phyloP scores from a whole-genome alignment of 2,329 filamentous ascomycete species.

The Sporothrix sp. region DNA sequence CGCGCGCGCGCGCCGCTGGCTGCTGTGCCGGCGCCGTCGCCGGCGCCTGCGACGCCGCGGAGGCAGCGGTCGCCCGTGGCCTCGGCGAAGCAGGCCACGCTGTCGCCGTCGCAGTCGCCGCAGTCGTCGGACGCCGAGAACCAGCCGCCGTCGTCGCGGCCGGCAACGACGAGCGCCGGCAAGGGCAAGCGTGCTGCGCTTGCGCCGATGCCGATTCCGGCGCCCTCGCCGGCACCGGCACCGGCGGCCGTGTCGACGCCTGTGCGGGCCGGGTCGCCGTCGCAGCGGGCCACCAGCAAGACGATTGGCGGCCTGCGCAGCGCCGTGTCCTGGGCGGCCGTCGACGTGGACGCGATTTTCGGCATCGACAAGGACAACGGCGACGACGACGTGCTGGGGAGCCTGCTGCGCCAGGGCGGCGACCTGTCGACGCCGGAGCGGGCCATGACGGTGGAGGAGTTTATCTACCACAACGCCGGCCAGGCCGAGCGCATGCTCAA shows the following conservation, averaged over 20 bases:
- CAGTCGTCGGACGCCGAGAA: constrained; percentile 77
- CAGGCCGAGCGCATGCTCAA: constrained; percentile 71
- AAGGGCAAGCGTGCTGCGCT: constrained; percentile 39
- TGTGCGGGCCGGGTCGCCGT: constrained; percentile 44
- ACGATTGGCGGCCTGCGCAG: constrained; percentile 46
- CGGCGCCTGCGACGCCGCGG: constrained; percentile 29
- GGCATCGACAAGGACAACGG: constrained; percentile 26
- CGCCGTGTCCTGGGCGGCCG: constrained; percentile 56
- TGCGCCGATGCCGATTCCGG: constrained; percentile 29
- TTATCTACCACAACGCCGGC: constrained; percentile 74
- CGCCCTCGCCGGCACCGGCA: not conserved
- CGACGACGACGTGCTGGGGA: constrained; percentile 25
- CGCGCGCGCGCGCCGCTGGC: not conserved
- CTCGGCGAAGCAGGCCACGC: constrained; percentile 42
- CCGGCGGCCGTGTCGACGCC: constrained; percentile 31
- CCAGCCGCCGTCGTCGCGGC: constrained; percentile 59
- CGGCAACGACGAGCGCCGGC: constrained; percentile 32
- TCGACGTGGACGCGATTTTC: constrained; percentile 69
- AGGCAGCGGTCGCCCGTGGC: constrained; percentile 33
- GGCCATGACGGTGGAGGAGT: constrained; percentile 87
- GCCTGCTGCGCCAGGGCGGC: constrained; percentile 44
- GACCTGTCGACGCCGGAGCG: constrained; percentile 68
- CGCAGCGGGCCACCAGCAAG: constrained; percentile 40
- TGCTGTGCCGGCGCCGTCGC: no score
- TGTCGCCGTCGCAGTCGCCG: constrained; percentile 57